These are phyloP conservation scores for Fistulina hepatica DNA, from an alignment of 1,284 basidiomycete species.

Conservation along the genomic window DNA sequence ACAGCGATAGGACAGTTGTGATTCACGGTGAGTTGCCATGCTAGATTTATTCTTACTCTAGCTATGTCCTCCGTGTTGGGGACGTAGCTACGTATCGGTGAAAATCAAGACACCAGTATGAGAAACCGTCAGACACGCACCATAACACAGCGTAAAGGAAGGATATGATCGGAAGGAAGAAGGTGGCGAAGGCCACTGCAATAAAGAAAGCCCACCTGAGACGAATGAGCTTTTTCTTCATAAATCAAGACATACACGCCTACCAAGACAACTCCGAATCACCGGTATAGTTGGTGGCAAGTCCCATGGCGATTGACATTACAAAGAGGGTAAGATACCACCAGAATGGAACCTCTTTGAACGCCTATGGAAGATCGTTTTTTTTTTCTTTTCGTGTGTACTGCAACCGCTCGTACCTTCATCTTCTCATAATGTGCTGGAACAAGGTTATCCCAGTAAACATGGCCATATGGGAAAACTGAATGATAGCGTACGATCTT, in stretches of 20 bases:
- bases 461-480: not conserved
- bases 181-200: slow-evolving; percentile 33
- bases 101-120: slow-evolving; percentile 20
- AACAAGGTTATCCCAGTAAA: slow-evolving; percentile 26
- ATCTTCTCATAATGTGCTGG: slow-evolving; percentile 42
- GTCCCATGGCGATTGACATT: slow-evolving; percentile 36
- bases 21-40: slow-evolving; percentile 8
- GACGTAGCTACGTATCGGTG: slow-evolving; percentile 19
- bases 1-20: slow-evolving; percentile 7
- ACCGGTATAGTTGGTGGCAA: slow-evolving; percentile 41
- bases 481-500: not conserved
- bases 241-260: slow-evolving; percentile 4
- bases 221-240: not conserved
- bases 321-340: slow-evolving; percentile 43
- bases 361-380: slow-evolving; percentile 23
- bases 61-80: slow-evolving; percentile 24
- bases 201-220: slow-evolving; percentile 33
- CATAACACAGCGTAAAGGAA: slow-evolving; percentile 43
- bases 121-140: slow-evolving; percentile 23
- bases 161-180: slow-evolving; percentile 46
- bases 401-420: too few species aligned
- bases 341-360: slow-evolving; percentile 49
- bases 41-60: slow-evolving; percentile 17
- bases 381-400: too few species aligned
- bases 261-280: slow-evolving; percentile 42